phyloP scores from a whole-genome alignment of 2,329 filamentous ascomycete genomes.

The Cladophialophora bantiana region DNA sequence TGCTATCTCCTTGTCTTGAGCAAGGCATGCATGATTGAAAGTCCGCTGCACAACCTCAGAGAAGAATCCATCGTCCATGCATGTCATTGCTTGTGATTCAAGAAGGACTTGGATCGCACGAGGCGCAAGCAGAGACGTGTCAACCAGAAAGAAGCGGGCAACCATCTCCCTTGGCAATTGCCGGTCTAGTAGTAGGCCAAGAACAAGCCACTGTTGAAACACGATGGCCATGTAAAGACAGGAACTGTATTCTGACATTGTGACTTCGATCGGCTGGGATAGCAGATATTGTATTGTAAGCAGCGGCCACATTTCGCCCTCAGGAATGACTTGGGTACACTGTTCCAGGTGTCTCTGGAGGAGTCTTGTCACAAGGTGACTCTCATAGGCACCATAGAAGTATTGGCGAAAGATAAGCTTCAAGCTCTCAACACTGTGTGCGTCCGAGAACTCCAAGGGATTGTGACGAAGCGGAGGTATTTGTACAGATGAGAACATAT shows the following conservation, averaged over 20 bases:
- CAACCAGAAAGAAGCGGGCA: constrained; percentile 8
- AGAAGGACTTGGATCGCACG: constrained; percentile 7
- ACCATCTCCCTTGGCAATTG: constrained; percentile 13
- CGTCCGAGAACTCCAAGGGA: constrained; percentile 5
- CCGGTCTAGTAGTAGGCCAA: constrained; percentile 14
- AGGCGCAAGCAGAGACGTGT: constrained; percentile 21
- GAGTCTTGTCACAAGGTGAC: constrained; percentile 17
- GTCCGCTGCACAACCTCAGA: constrained; percentile 10
- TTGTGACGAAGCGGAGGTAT: constrained; percentile 2
- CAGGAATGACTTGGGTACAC: constrained; percentile 4
- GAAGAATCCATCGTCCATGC: constrained; percentile 17
- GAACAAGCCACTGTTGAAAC: constrained; percentile 15
- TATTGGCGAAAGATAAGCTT: constrained; percentile 13
- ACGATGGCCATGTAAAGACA: constrained; percentile 15
- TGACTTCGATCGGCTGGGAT: constrained; percentile 16
- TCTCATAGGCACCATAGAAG: constrained; percentile 1
- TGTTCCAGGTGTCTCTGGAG: constrained; percentile 20
- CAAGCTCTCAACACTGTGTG: neutral
- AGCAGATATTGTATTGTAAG: constrained; percentile 13
- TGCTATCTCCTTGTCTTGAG: constrained; percentile 9
- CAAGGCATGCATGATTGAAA: constrained; percentile 22
- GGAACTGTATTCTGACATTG: constrained; percentile 7
- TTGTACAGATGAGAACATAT: constrained; percentile 4
- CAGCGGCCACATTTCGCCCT: constrained; percentile 17
- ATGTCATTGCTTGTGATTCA: constrained; percentile 16